These are phyloP conservation scores for Calonectria honghensis DNA, from an alignment of 2,329 filamentous ascomycete species.

Conservation along the genomic window DNA sequence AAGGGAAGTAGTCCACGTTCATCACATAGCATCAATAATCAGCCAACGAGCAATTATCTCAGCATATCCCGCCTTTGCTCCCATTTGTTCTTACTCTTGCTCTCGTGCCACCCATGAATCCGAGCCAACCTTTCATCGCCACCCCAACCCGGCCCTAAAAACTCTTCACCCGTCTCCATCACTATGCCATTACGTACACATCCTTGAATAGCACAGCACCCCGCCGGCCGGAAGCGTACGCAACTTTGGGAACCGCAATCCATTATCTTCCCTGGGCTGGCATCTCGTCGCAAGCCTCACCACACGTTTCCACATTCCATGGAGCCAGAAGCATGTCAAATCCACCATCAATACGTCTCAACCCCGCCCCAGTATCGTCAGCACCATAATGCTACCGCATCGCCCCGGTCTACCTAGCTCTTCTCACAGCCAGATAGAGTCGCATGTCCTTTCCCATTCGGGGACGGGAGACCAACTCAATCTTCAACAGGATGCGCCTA, in stretches of 20 bases:
- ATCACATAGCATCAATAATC: slow-evolving; percentile 22
- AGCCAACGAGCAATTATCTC: neutral
- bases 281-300: slow-evolving; percentile 5
- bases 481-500: slow-evolving; percentile 9
- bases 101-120: slow-evolving; percentile 3
- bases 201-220: neutral
- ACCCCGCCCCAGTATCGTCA: neutral
- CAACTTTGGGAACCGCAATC: slow-evolving; percentile 13
- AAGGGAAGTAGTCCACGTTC: slow-evolving; percentile 15
- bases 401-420: neutral
- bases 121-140: slow-evolving; percentile 4
- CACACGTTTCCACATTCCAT: slow-evolving; percentile 17
- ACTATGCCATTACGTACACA: slow-evolving; percentile 20
- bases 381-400: slow-evolving; percentile 4
- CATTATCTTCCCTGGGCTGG: neutral
- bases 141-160: slow-evolving; percentile 6
- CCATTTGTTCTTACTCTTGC: neutral
- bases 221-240: neutral
- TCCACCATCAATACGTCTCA: slow-evolving; percentile 1
- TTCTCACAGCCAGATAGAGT: slow-evolving; percentile 20
- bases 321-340: slow-evolving; percentile 1
- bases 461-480: slow-evolving; percentile 21
- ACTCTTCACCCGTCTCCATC: slow-evolving; percentile 18
- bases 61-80: neutral
- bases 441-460: slow-evolving; percentile 21